phyloP scores from a whole-genome alignment of 2,329 filamentous ascomycete species.

The Calycina herbarum region DNA sequence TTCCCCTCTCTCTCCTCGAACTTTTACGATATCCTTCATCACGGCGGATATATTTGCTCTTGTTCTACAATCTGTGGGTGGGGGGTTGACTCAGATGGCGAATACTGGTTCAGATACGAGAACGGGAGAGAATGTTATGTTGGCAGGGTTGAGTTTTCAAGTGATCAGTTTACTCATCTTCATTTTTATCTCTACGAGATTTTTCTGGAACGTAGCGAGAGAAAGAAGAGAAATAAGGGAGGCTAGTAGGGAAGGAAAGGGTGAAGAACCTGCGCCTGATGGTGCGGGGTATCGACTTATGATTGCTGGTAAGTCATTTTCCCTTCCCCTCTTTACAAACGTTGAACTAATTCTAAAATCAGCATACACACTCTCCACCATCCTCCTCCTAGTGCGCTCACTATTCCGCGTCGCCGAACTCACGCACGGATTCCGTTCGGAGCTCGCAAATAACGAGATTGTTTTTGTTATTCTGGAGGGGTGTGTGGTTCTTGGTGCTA shows the following conservation, averaged over 20 bases:
- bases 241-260: not conserved
- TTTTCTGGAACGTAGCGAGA: conserved; percentile 23
- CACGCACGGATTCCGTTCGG: conserved; percentile 51
- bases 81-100: conserved; percentile 46
- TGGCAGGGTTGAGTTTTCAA: conserved; percentile 42
- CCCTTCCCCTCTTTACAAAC: not conserved
- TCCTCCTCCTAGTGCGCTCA: conserved; percentile 52
- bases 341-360: not conserved
- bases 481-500: conserved; percentile 37
- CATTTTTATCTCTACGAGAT: conserved; percentile 19
- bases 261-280: conserved; percentile 3
- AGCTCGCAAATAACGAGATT: conserved; percentile 47
- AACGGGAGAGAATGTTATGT: conserved; percentile 37
- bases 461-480: conserved; percentile 49
- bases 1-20: conserved; percentile 37
- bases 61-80: conserved; percentile 58
- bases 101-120: conserved; percentile 21
- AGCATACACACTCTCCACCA: conserved; percentile 48
- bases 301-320: not conserved
- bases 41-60: conserved; percentile 58
- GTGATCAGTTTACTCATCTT: conserved; percentile 39
- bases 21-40: conserved; percentile 48
- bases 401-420: conserved; percentile 60
- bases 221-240: not conserved
- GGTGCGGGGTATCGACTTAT: not conserved